Evolutionary conservation across 306 rosid species (phyloP).

Genomic region (Pyrus communis): DNA sequence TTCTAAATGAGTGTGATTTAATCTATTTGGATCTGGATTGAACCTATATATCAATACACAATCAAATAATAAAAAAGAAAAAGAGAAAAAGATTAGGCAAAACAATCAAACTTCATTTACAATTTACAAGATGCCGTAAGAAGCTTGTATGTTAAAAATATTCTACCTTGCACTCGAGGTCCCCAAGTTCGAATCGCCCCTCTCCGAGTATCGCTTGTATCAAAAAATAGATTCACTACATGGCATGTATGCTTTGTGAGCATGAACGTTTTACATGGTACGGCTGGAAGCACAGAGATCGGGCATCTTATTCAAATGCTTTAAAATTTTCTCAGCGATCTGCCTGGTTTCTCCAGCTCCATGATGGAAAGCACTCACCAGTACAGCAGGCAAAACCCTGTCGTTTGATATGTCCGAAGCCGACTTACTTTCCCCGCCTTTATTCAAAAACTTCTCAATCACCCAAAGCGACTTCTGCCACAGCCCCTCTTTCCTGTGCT

Average conservation of each 20-base stretch:
- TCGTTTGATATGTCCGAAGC: constrained; percentile 29
- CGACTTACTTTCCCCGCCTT: constrained; percentile 24
- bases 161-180: background rate
- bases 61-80: too few relatives aligned
- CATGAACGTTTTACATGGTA: background rate
- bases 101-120: too few relatives aligned
- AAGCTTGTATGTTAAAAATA: background rate
- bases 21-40: too few relatives aligned
- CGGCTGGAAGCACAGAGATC: constrained; percentile 6
- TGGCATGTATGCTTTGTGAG: background rate
- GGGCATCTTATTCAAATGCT: constrained; percentile 38
- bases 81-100: too few relatives aligned
- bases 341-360: constrained; percentile 28
- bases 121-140: background rate
- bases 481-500: constrained; percentile 29
- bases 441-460: constrained; percentile 35
- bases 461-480: constrained; percentile 41
- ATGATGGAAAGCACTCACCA: constrained; percentile 38
- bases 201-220: background rate
- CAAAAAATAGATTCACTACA: background rate
- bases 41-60: too few relatives aligned
- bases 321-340: constrained; percentile 38
- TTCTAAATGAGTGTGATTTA: too few relatives aligned
- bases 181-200: background rate
- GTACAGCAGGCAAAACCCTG: constrained; percentile 25